Evolutionary conservation across 1,284 basidiomycete genomes (phyloP), one percentile per base, ranked within the genome.

Genomic region (Apiotrichum domesticum): DNA sequence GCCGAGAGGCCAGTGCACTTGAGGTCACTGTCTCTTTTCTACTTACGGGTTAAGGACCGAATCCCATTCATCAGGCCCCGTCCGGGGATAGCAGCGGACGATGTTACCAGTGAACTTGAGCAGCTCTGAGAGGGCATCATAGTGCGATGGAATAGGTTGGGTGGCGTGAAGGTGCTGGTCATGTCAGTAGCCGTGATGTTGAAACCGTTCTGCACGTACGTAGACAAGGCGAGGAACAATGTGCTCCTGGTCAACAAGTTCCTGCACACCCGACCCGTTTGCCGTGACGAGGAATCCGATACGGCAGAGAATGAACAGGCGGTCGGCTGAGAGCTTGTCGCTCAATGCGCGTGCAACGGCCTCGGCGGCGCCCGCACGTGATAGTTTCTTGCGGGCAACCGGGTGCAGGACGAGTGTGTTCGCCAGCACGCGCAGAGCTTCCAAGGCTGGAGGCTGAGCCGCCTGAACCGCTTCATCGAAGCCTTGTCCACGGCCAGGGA

Each of bases 61-160:
- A 50, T 69, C 66, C 69, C 71, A 73, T 13, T 64, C 65, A 7
- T 63, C 62, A 1, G 46, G 37, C 7, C n/a, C 34, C 14, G 21
- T 39, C 29, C 61, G 52, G 1, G 74, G 72, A 46, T 73, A 76
- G 52, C 63, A 63, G 2, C 67, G 63, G 8, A 77, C 42, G 8
- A 76, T 53, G 51, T 74, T 74, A 48, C 70, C 69, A 1, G 66
- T 58, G 42, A 75, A 51, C 63, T 77, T 77, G 47, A 76, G 64
- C 29, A 76, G 57, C 59, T 77, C 76, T 21, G 62, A 55, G 13
- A 76, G 49, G 10, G 68, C 68, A 35, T 62, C 59, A 46, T 64
- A 68, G 54, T 69, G 63, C 2, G 58, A 33, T 6, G 58, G 65
- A 4, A 61, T 32, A 0, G 65, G 61, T 1, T 54, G 44, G 13